These are phyloP conservation scores for Warburgia ugandensis DNA, from an alignment of 164 flowering plant genomes.

Conservation along the genomic window DNA sequence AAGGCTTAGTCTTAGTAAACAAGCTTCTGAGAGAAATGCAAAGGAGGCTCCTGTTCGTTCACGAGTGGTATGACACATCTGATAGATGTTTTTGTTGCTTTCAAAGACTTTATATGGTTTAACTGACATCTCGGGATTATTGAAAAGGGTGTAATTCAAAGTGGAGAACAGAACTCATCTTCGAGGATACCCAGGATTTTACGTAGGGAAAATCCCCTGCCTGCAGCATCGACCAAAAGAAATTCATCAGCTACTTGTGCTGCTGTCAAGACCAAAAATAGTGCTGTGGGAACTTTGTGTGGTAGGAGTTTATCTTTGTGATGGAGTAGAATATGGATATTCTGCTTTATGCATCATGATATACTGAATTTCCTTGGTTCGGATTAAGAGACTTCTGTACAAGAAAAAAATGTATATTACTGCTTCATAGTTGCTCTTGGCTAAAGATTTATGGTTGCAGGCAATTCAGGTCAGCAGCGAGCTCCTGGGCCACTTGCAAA, in stretches of 20 bases:
- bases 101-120: neutral
- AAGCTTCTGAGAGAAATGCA: conserved; percentile 27
- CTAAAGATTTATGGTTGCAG: neutral
- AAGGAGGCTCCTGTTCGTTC: conserved; percentile 31
- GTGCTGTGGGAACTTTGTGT: conserved; percentile 18
- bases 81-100: neutral
- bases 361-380: neutral
- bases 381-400: neutral
- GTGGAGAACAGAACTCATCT: conserved; percentile 21
- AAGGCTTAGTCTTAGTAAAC: conserved; percentile 30
- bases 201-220: conserved; percentile 21
- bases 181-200: conserved; percentile 41
- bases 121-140: conserved; percentile 10
- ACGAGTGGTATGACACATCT: conserved; percentile 25
- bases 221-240: conserved; percentile 42
- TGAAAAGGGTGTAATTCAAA: conserved; percentile 24
- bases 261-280: conserved; percentile 28
- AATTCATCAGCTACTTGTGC: conserved; percentile 29
- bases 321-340: neutral
- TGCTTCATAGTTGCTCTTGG: neutral
- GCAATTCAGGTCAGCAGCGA: too few relatives aligned
- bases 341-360: neutral
- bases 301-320: conserved; percentile 16
- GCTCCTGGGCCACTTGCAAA: too few relatives aligned
- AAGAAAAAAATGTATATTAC: neutral